A percentile compares a stretch with the other conserved stretches of the same genome.
These are phyloP conservation scores for Colletotrichum sojae DNA, from an alignment of 2,329 filamentous ascomycete genomes.

Conservation along the genomic window DNA sequence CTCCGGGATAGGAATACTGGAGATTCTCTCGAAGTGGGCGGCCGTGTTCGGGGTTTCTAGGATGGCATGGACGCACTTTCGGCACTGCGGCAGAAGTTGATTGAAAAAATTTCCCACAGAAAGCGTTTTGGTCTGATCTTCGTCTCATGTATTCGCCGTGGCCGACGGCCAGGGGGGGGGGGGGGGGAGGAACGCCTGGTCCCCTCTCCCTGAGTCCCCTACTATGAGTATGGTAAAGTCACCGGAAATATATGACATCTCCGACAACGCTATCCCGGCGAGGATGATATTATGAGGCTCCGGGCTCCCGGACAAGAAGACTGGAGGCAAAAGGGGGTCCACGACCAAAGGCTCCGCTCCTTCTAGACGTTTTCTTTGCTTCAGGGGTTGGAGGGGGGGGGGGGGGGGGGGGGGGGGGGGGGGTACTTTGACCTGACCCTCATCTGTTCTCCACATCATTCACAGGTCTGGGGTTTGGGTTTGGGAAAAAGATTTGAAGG, in stretches of 20 bases:
- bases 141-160: conserved; percentile 31
- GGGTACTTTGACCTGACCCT: background rate
- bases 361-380: conserved; percentile 29
- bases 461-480: background rate
- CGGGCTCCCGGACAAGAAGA: background rate
- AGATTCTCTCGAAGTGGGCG: conserved; percentile 6
- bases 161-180: conserved; percentile 5
- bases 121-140: conserved; percentile 37
- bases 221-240: too few species aligned
- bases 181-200: background rate
- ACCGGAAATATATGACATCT: background rate
- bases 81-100: too few species aligned
- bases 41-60: background rate
- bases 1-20: conserved; percentile 16
- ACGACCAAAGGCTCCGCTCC: conserved; percentile 17
- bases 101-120: conserved; percentile 11
- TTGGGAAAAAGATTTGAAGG: background rate
- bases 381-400: background rate
- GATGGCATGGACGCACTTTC: conserved; percentile 11
- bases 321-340: background rate
- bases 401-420: too few species aligned
- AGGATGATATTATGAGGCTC: background rate
- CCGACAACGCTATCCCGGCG: conserved; percentile 31
- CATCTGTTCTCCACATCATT: background rate
- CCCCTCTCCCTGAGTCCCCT: background rate